Base-by-base conservation (phyloP, 768 basidiomycete species). In the Boletellus ananas region DNA sequence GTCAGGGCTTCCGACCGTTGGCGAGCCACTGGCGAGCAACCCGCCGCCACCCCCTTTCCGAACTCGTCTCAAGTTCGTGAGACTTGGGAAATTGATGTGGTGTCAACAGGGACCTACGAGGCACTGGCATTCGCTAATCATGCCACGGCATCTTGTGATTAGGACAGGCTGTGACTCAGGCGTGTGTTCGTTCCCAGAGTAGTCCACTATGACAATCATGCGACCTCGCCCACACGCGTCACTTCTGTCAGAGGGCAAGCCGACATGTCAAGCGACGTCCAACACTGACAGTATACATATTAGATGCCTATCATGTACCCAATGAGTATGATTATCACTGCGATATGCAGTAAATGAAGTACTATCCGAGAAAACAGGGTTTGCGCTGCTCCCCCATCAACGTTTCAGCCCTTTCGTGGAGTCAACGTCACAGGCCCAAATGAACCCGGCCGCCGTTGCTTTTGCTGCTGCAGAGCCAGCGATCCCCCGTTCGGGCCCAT, bases 361-460 rank as follows among this genome's bases (percentile, higher is more conserved):
- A 17, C 23, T 25, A 18, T 31, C 42, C 41, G 25, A 36, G 14
- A 36, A 35, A 35, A 35, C 16, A 20, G n/a, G 8, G 10, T 3
- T 12, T 1, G 17, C n/a, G 23, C 11, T 6, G 17, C 6, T 34
- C 34, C 13, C 12, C 2, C 31, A 25, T 52, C 53, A 59, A 36
- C n/a, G n/a, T n/a, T n/a, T n/a, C n/a, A n/a, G n/a, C 52, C 21
- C 53, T 58, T 60, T 40, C 63, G 67, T n/a, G 67, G 60, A 45
- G 73, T 71, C 49, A 78, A n/a, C 39, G 61, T 44, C 44, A 72
- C 75, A 13, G 74, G 66, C 11, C 47, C 47, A 5, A 60, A 25
- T 16, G 41, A 6, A 18, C 60, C 60, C 6, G 74, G 64, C 58
- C 79, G 72, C 44, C 72, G 70, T 37, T 71, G 70, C 45, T 71